phyloP scores from a whole-genome alignment of 768 basidiomycete species.

The Rossbeevera mucosa region DNA sequence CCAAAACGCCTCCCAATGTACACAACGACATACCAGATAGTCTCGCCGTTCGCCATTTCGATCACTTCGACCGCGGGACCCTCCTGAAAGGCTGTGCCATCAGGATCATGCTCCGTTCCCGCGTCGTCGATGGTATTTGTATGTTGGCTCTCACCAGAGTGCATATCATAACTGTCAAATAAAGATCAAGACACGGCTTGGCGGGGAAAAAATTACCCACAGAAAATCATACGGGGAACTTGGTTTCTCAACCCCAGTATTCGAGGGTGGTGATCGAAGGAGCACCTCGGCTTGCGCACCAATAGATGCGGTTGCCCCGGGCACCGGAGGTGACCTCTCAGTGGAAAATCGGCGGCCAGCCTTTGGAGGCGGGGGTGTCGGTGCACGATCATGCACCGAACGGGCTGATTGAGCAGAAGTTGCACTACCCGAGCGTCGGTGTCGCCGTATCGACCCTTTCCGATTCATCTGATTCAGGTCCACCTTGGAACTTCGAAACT shows the following conservation, averaged over 20 bases:
- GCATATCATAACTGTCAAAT: slow-evolving; percentile 70
- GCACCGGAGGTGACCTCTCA: slow-evolving; percentile 66
- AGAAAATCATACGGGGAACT: slow-evolving; percentile 73
- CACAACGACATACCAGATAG: slow-evolving; percentile 61
- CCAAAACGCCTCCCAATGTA: not conserved
- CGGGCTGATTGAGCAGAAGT: slow-evolving; percentile 58
- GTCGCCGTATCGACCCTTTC: slow-evolving; percentile 46
- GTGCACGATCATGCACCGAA: slow-evolving; percentile 76
- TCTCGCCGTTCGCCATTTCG: slow-evolving; percentile 83
- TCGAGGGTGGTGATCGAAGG: slow-evolving; percentile 39
- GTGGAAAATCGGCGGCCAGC: slow-evolving; percentile 59
- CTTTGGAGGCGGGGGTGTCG: slow-evolving; percentile 81
- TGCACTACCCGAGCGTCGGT: slow-evolving; percentile 60
- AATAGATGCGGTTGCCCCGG: slow-evolving; percentile 54
- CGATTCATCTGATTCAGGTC: slow-evolving; percentile 53
- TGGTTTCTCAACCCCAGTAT: slow-evolving; percentile 54
- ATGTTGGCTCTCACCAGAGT: slow-evolving; percentile 53
- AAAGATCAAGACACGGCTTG: slow-evolving; percentile 15
- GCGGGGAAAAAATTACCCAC: slow-evolving; percentile 42
- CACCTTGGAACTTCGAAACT: slow-evolving; percentile 50
- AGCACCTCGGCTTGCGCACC: slow-evolving; percentile 35
- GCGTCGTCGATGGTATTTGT: slow-evolving; percentile 35
- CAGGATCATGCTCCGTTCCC: slow-evolving; percentile 18
- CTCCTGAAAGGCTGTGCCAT: slow-evolving; percentile 31
- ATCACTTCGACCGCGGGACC: slow-evolving; percentile 73